Base-by-base conservation (phyloP, 176 grass and related monocot genomes). In the Alloteropsis semialata region DNA sequence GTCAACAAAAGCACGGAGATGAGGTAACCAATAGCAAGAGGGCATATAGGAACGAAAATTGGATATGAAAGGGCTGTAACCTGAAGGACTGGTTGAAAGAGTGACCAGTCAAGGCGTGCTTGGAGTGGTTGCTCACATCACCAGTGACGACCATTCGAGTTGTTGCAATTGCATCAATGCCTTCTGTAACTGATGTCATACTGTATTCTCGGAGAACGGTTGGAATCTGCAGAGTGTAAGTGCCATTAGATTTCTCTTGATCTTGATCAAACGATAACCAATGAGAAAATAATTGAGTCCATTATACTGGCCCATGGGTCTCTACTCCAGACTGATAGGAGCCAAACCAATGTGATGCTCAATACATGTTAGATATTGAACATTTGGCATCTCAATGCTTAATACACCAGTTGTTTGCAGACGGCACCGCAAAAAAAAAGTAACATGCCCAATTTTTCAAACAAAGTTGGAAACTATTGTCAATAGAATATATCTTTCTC, bases 81-180 rank as follows among this genome's bases (percentile, higher is more conserved):
- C 95, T 95, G 84, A 93, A 98, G 36, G 87, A 29, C 10, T 92
- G 92, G 27, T 42, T 82, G 58, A 90, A 89, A 39, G 88, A 66
- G 15, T 41, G 43, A 59, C 86, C 90, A 21, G 80, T 86, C 41
- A 64, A 84, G 39, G 81, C 78, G 75, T 94, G 92, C 48, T 71
- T 93, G 24, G 56, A 22, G 6, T 44, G 49, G 22, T 14, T 77
- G 74, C 48, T 84, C 22, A 70, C 66, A 54, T 91, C 88, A 84
- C 84, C 90, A 76, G 69, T 36, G 60, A 98, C 60, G 17, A 90
- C 86, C 9, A 98, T 90, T 50, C 92, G 48, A 63, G 96, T 98
- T 45, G 96, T 98, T 48, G 96, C 92, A 80, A 98, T 95, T 77
- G 96, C 96, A 80, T 98, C 92, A 64, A 98, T 98, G 60, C 93